Percentiles rank a stretch among this genome's conserved stretches.
phyloP scores from a whole-genome alignment of 2,329 filamentous ascomycete species.

The Aureobasidium melanogenum region DNA sequence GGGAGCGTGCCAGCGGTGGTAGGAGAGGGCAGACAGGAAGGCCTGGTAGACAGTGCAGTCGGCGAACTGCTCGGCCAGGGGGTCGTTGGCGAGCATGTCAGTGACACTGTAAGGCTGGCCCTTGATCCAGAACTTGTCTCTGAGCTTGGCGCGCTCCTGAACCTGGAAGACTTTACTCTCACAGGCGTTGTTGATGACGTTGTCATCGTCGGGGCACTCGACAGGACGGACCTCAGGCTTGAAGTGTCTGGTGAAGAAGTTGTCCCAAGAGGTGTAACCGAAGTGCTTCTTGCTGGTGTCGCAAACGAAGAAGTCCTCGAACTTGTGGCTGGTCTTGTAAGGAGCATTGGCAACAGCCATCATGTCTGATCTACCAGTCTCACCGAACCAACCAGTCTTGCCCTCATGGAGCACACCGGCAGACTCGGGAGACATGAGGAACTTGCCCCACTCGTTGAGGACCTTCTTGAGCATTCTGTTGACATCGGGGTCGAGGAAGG shows the following conservation, averaged over 20 bases:
- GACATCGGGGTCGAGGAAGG: conserved; percentile 45
- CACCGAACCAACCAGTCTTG: conserved; percentile 33
- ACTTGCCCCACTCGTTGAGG: conserved; percentile 40
- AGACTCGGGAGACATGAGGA: conserved; percentile 25
- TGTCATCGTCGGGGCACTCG: conserved; percentile 45
- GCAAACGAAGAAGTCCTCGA: conserved; percentile 52
- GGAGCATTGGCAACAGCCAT: conserved; percentile 25
- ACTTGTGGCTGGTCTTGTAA: conserved; percentile 19
- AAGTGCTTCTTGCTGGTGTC: conserved; percentile 46
- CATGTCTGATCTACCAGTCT: conserved; percentile 30
- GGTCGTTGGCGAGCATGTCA: conserved; percentile 44
- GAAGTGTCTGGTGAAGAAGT: conserved; percentile 58
- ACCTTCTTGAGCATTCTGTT: conserved; percentile 45
- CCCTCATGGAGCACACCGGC: conserved; percentile 29
- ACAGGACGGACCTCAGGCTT: conserved; percentile 50
- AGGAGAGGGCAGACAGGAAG: conserved; percentile 57
- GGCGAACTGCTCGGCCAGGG: conserved; percentile 45
- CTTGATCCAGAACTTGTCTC: conserved; percentile 61
- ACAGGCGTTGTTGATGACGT: conserved; percentile 54
- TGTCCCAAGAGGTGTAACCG: conserved; percentile 60
- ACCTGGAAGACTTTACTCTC: conserved; percentile 53
- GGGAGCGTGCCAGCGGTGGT: conserved; percentile 67
- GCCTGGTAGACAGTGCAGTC: conserved; percentile 63
- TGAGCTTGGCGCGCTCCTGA: conserved; percentile 41
- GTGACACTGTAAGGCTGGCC: conserved; percentile 54